Evolutionary conservation across 805 yeast genomes (phyloP), one percentile per base, ranked within the genome.

Genomic region (Ogataea zsoltii): DNA sequence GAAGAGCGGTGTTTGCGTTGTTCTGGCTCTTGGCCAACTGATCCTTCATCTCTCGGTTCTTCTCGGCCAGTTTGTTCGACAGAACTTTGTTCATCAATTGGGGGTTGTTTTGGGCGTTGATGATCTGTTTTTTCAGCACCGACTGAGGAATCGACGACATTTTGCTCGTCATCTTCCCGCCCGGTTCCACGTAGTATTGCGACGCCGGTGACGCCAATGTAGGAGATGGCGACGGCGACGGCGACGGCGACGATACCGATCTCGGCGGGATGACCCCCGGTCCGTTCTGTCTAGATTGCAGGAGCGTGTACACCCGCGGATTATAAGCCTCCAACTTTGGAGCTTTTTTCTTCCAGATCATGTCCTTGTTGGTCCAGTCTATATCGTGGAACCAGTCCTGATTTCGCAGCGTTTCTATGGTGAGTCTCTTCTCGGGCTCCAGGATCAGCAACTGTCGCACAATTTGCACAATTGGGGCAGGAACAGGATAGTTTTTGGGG

Each of bases 321-420:
- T 81, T 81, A 58, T 82, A 85, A 0, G 89, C 82, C 43, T 82
- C 84, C 34, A 88, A 59, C 55, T 79, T 80, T 1, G 96, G 96
- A 2, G 82, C 83, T 15, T 72, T 70, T 1, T 71, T 59, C 35
- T 75, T 73, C 97, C 97, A 91, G 11, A 92, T 76, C 41, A 67
- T 66, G 34, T 77, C 75, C 49, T 78, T 77, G 51, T 85, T 80
- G 15, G 65, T 57, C 85, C 96, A 92, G 54, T 88, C 76, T 6
- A 85, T 64, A 10, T 70, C 74, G 31, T 72, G 71, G 57, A 91
- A 88, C 78, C 96, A 92, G 33, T 74, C 76, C 60, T 89, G 94
- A 15, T 56, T 54, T 65, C 87, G 81, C 42, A 92, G 76, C 38
- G 74, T 70, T 0, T 66, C 61, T 10, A 88, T 74, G 1, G 76